phyloP scores from a whole-genome alignment of 352 stramenopile species.

The Phytophthora quininea region DNA sequence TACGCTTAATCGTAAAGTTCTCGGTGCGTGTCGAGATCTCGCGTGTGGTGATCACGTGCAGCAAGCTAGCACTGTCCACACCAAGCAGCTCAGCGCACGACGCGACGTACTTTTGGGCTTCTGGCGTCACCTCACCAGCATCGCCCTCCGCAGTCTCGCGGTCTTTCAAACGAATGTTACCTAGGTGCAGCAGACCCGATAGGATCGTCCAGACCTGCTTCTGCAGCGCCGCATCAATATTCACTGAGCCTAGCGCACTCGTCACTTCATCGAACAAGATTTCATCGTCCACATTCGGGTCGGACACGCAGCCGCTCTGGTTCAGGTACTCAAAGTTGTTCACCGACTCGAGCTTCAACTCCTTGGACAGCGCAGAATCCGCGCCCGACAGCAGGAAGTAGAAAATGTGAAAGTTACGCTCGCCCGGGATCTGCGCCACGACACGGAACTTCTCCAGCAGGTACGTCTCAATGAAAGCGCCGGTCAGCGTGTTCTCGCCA shows the following conservation, averaged over 20 bases:
- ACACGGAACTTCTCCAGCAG: conserved; percentile 91
- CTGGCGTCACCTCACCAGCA: conserved; percentile 64
- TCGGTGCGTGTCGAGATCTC: conserved; percentile 82
- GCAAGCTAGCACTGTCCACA: conserved; percentile 65
- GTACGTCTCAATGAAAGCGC: conserved; percentile 89
- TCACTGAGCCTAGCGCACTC: conserved; percentile 78
- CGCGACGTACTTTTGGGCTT: conserved; percentile 58
- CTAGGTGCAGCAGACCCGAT: conserved; percentile 78
- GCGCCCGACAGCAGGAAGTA: conserved; percentile 89
- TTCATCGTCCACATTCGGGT: conserved; percentile 89
- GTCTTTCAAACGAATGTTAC: conserved; percentile 81
- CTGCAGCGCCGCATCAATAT: conserved; percentile 70
- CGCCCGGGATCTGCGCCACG: conserved; percentile 81
- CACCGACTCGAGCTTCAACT: conserved; percentile 64
- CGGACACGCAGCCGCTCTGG: conserved; percentile 83
- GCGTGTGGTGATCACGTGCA: conserved; percentile 80
- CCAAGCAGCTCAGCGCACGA: conserved; percentile 73
- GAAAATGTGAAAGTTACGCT: conserved; percentile 93
- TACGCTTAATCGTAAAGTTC: conserved; percentile 81
- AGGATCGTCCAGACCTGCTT: conserved; percentile 82
- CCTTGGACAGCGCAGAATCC: conserved; percentile 54
- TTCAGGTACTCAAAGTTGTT: conserved; percentile 85
- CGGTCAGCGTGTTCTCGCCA: conserved; percentile 69
- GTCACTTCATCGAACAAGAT: conserved; percentile 85
- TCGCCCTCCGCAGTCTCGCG: conserved; percentile 83